These are phyloP conservation scores for Filosporella fistucella DNA, from an alignment of 495 filamentous ascomycete genomes.

Conservation along the genomic window DNA sequence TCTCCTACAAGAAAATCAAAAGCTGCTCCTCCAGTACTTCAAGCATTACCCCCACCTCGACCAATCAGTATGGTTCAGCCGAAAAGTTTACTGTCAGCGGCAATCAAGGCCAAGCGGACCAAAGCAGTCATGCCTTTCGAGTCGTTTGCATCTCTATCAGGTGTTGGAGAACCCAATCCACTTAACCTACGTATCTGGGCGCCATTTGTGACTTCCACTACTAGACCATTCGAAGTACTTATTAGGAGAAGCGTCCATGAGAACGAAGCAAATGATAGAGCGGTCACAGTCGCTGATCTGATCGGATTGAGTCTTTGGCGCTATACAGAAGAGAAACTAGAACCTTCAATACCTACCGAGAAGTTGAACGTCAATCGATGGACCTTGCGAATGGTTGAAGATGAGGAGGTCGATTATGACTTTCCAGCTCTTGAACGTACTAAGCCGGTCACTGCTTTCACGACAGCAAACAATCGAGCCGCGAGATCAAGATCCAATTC, in stretches of 20 bases:
- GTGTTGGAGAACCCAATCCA: constrained; percentile 77
- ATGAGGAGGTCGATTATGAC: constrained; percentile 89
- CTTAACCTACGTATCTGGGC: constrained; percentile 82
- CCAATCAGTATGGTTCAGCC: constrained; percentile 83
- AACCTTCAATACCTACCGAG: constrained; percentile 62
- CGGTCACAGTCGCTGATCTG: constrained; percentile 80
- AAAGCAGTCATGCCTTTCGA: constrained; percentile 83
- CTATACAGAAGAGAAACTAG: constrained; percentile 75
- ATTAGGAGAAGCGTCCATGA: constrained; percentile 73
- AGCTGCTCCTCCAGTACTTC: constrained; percentile 52
- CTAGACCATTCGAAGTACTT: constrained; percentile 65
- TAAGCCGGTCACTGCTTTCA: constrained; percentile 77
- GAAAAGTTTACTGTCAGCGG: constrained; percentile 61
- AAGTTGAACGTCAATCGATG: constrained; percentile 87
- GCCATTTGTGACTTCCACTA: constrained; percentile 70
- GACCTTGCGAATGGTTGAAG: constrained; percentile 92
- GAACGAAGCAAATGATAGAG: constrained; percentile 52
- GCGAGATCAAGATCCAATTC: constrained; percentile 67
- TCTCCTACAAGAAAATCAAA: constrained; percentile 58
- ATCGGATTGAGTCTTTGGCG: constrained; percentile 87
- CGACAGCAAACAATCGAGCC: constrained; percentile 78
- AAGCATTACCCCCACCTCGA: constrained; percentile 85
- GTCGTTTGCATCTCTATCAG: constrained; percentile 78
- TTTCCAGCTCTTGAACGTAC: constrained; percentile 83
- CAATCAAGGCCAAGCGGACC: constrained; percentile 71